A percentile compares a stretch with the other conserved stretches of the same genome.
Evolutionary conservation across 1,284 basidiomycete species (phyloP).

Genomic region (Amylostereum chailletii): DNA sequence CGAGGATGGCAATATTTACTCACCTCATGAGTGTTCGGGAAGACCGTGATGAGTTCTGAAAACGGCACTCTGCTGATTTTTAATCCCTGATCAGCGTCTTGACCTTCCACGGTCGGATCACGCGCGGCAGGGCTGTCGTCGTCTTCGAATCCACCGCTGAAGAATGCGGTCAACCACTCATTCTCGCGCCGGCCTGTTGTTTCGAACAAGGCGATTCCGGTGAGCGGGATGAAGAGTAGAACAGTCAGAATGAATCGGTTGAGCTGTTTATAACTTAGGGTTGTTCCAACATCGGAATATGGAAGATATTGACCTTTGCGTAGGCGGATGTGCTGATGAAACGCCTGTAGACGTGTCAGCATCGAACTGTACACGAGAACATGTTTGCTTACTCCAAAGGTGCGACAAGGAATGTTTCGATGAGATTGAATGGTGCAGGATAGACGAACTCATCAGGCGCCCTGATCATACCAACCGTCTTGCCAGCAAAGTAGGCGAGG

Average conservation of each 20-base stretch:
- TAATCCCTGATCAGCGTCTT: constrained; percentile 43
- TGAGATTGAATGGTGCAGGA: constrained; percentile 77
- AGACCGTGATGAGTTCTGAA: constrained; percentile 61
- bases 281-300: neutral
- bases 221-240: constrained; percentile 76
- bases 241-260: constrained; percentile 73
- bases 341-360: constrained; percentile 27
- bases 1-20: constrained; percentile 15
- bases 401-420: constrained; percentile 75
- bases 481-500: constrained; percentile 82
- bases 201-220: constrained; percentile 72
- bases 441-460: constrained; percentile 76
- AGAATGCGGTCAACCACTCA: constrained; percentile 62
- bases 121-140: constrained; percentile 46
- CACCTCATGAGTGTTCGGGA: constrained; percentile 73
- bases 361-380: neutral
- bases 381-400: constrained; percentile 68
- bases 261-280: constrained; percentile 29
- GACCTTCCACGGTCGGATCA: constrained; percentile 57
- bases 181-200: constrained; percentile 43
- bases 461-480: constrained; percentile 75
- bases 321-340: constrained; percentile 43
- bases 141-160: constrained; percentile 53
- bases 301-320: constrained; percentile 33
- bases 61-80: constrained; percentile 73